Evolutionary conservation across 2,329 filamentous ascomycete species (phyloP), one percentile per base, ranked within the genome.

Genomic region (Neopestalotiopsis sp.): DNA sequence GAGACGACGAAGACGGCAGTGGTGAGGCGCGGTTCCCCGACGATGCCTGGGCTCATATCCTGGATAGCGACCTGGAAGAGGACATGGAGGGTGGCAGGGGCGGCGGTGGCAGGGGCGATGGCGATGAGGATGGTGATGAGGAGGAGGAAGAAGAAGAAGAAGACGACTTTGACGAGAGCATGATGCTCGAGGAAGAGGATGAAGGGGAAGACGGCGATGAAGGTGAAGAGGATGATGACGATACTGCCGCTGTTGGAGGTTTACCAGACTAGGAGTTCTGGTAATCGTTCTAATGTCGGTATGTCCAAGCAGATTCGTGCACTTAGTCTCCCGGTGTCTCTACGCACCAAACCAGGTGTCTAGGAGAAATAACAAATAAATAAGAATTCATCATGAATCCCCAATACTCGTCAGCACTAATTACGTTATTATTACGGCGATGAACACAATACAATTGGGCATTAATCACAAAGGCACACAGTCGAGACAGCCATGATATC

Each of bases 121-220:
- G 71, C 6, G 68, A 65, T 1, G 71, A 70, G 2, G 71, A 71
- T 0, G 73, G 70, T 3, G 71, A 71, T 0, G 73, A 70, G 10
- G 71, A 78, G 12, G 77, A 76, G 10, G 76, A 75, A 10, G 74
- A 75, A 24, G 75, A 73, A 24, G 75, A 73, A 38, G 72, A 74
- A 3, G 61, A 34, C 5, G 59, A 62, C 32, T 17, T 62, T 7
- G 62, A 65, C 6, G 40, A 65, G 14, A 56, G 45, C 38, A 49
- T 49, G 45, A 56, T 49, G 45, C 38, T 28, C 9, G 62, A 49
- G 10, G 62, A 42, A 45, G 28, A 40, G 9, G 73, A 74, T n/a
- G 60, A 71, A 67, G 62, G 69, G 17, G 61, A 60, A n/a, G 30
- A 24, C 20, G 68, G 56, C 52, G 38, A 77, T 3, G 77, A 78